Evolutionary conservation across 2,329 filamentous ascomycete species (phyloP).

Genomic region (Sarocladiaceae sp.): DNA sequence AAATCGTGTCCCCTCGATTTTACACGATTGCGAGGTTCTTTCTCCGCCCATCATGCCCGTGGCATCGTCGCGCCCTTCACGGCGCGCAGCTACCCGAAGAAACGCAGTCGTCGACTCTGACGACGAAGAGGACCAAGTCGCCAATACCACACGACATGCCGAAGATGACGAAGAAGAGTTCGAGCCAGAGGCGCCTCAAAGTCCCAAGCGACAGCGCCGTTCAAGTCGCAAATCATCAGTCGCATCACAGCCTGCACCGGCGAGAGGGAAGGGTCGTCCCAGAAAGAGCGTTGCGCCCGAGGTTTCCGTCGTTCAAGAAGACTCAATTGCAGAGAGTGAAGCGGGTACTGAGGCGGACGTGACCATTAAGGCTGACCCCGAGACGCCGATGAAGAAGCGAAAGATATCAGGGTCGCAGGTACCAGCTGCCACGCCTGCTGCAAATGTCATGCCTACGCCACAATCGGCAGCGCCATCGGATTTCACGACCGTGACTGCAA

Average conservation of each 20-base stretch:
- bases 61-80: slow-evolving; percentile 23
- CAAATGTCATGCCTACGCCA: slow-evolving; percentile 38
- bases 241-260: slow-evolving; percentile 32
- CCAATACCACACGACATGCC: slow-evolving; percentile 40
- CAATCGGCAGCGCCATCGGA: slow-evolving; percentile 30
- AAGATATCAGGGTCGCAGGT: not conserved
- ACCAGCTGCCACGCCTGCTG: slow-evolving; percentile 2
- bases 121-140: slow-evolving; percentile 60
- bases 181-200: slow-evolving; percentile 61
- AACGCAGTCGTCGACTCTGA: slow-evolving; percentile 74
- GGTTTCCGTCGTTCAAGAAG: slow-evolving; percentile 10
- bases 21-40: not conserved
- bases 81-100: slow-evolving; percentile 52
- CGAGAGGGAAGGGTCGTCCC: slow-evolving; percentile 30
- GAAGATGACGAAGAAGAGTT: slow-evolving; percentile 71
- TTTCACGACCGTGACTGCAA: slow-evolving; percentile 19
- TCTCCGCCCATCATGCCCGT: slow-evolving; percentile 18
- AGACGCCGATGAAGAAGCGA: not conserved
- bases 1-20: not conserved
- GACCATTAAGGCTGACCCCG: slow-evolving; percentile 10
- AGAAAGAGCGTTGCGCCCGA: slow-evolving; percentile 33
- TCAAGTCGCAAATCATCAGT: slow-evolving; percentile 32
- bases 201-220: slow-evolving; percentile 43
- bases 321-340: slow-evolving; percentile 1
- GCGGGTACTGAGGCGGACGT: slow-evolving; percentile 11